phyloP scores from a whole-genome alignment of 176 grass and related monocot species.

The Saccharum officinarum region DNA sequence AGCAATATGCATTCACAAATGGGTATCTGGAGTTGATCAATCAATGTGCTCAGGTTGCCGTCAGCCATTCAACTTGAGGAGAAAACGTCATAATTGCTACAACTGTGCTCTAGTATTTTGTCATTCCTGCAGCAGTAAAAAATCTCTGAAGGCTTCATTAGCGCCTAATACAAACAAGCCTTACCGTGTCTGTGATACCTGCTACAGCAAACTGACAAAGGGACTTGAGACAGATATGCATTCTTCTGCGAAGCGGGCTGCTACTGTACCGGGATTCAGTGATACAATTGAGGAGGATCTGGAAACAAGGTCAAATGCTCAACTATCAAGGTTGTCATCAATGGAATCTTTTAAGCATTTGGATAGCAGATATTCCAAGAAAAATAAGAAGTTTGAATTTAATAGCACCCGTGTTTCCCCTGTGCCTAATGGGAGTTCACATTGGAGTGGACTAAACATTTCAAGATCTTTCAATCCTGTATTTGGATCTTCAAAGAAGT shows the following conservation, averaged over 20 bases:
- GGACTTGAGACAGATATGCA: slow-evolving; percentile 56
- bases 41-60: slow-evolving; percentile 98
- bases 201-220: slow-evolving; percentile 84
- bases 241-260: slow-evolving; percentile 59
- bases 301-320: slow-evolving; percentile 68
- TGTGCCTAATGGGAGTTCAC: slow-evolving; percentile 77
- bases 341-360: slow-evolving; percentile 76
- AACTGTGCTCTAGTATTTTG: slow-evolving; percentile 96
- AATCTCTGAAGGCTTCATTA: slow-evolving; percentile 86
- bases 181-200: slow-evolving; percentile 87
- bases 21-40: slow-evolving; percentile 94
- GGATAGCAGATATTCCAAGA: slow-evolving; percentile 76
- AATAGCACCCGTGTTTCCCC: slow-evolving; percentile 88
- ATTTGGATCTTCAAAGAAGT: slow-evolving; percentile 97
- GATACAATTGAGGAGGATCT: slow-evolving; percentile 69
- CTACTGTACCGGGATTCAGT: slow-evolving; percentile 50
- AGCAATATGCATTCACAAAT: slow-evolving; percentile 99
- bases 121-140: slow-evolving; percentile 94
- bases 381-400: slow-evolving; percentile 97
- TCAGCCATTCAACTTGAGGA: slow-evolving; percentile 94
- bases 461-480: slow-evolving; percentile 95
- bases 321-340: slow-evolving; percentile 86
- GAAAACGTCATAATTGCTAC: slow-evolving; percentile 98
- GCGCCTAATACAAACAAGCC: slow-evolving; percentile 96
- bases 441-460: slow-evolving; percentile 85